Evolutionary conservation across 208 protist genomes (phyloP).

Genomic region (Strigomonas culicis): DNA sequence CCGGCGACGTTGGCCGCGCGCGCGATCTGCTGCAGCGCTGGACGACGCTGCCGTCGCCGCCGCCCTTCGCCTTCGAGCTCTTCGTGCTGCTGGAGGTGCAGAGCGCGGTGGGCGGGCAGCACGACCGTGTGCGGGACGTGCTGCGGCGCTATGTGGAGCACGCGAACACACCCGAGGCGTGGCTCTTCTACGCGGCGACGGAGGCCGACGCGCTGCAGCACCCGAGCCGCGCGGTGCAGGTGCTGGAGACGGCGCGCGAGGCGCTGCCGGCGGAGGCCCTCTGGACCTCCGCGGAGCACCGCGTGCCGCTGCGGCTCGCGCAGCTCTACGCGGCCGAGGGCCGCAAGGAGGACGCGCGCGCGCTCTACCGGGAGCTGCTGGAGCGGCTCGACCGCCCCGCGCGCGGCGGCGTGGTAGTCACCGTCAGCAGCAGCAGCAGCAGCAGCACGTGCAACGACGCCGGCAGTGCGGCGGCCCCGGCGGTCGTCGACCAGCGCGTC

Average conservation of each 20-base stretch:
- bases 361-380: slow-evolving; percentile 50
- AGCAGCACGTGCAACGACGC: slow-evolving; percentile 10
- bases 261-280: slow-evolving; percentile 57
- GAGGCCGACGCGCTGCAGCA: slow-evolving; percentile 74
- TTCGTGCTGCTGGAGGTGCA: slow-evolving; percentile 92
- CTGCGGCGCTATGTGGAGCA: slow-evolving; percentile 67
- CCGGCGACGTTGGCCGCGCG: slow-evolving; percentile 84
- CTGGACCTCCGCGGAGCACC: slow-evolving; percentile 41
- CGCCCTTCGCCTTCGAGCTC: slow-evolving; percentile 87
- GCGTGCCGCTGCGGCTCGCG: slow-evolving; percentile 65
- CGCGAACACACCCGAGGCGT: slow-evolving; percentile 63
- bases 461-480: slow-evolving; percentile 4
- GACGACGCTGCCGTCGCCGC: slow-evolving; percentile 79
- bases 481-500: slow-evolving; percentile 18
- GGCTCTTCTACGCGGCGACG: slow-evolving; percentile 87
- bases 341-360: slow-evolving; percentile 32
- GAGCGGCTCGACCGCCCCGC: slow-evolving; percentile 25
- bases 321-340: slow-evolving; percentile 32
- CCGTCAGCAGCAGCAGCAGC: slow-evolving; percentile 19
- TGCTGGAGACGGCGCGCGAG: slow-evolving; percentile 66
- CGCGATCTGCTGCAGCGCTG: slow-evolving; percentile 96
- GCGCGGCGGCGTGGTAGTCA: background rate
- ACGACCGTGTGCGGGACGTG: slow-evolving; percentile 34
- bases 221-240: slow-evolving; percentile 38
- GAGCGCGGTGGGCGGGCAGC: slow-evolving; percentile 2